Evolutionary conservation across 306 rosid species (phyloP).

Genomic region (Amphicarpaea edgeworthii): DNA sequence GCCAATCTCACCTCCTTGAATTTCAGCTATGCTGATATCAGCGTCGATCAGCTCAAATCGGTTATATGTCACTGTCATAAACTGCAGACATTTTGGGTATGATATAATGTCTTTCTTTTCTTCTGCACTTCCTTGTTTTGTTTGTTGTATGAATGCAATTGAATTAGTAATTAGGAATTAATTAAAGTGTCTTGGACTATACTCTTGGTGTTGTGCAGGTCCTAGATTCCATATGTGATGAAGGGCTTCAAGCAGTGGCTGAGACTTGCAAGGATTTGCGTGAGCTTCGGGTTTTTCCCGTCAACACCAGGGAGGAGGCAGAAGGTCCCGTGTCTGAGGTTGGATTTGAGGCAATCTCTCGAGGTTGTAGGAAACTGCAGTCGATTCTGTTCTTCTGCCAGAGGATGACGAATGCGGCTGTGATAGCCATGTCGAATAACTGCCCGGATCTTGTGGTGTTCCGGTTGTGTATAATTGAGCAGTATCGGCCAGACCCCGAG

Average conservation of each 20-base stretch:
- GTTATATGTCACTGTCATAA: constrained; percentile 71
- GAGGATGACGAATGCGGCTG: no score
- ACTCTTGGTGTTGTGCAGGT: constrained; percentile 62
- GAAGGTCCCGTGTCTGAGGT: no score
- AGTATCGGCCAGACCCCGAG: no score
- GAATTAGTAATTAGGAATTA: neutral
- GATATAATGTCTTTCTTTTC: no score
- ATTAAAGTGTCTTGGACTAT: neutral
- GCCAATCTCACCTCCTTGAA: constrained; percentile 73
- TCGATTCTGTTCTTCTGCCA: no score
- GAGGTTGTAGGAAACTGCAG: no score
- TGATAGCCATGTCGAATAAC: no score
- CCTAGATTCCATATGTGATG: constrained; percentile 80
- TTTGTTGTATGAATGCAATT: neutral
- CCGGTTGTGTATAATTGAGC: no score
- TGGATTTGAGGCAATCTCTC: no score
- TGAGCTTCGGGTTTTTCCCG: constrained; percentile 85
- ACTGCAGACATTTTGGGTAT: constrained; percentile 78
- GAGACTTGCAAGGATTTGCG: constrained; percentile 75
- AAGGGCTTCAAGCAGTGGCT: constrained; percentile 90
- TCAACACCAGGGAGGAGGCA: no score
- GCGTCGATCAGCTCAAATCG: constrained; percentile 65
- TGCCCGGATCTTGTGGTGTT: no score
- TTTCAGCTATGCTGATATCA: constrained; percentile 74
- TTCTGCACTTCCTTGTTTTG: constrained; percentile 39